These are phyloP conservation scores for Salvia rosmarinus DNA, from an alignment of 257 asterid species.

Conservation along the genomic window DNA sequence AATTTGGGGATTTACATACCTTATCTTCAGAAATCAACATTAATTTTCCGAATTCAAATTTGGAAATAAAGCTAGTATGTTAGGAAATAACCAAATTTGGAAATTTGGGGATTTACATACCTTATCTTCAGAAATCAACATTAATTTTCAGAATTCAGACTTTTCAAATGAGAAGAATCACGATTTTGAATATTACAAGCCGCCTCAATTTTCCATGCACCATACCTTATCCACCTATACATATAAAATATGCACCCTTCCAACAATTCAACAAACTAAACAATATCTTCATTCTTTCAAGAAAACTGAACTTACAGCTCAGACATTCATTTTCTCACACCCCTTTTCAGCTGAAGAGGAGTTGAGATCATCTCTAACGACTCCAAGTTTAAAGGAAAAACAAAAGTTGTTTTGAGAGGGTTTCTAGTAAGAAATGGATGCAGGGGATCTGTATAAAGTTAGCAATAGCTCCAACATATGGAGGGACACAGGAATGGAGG, in stretches of 20 bases:
- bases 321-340: background rate
- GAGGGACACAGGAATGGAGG: conserved; percentile 47
- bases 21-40: no score
- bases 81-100: no score
- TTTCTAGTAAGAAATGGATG: conserved; percentile 32
- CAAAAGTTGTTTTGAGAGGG: no score
- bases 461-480: conserved; percentile 49
- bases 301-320: background rate
- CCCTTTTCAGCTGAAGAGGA: no score
- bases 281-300: conserved; percentile 1
- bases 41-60: no score
- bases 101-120: no score
- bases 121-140: background rate
- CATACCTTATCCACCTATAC: background rate
- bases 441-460: conserved; percentile 41
- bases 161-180: conserved; percentile 11
- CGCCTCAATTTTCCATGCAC: conserved; percentile 14
- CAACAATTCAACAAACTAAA: background rate
- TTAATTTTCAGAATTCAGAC: background rate
- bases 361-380: no score
- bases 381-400: no score
- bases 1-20: no score
- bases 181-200: conserved; percentile 9
- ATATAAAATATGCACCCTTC: background rate
- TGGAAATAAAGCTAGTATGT: no score